A percentile compares a stretch with the other conserved stretches of the same genome.
These are phyloP conservation scores for Flaveria sonorensis DNA, from an alignment of 129 eudicot species.

Conservation along the genomic window DNA sequence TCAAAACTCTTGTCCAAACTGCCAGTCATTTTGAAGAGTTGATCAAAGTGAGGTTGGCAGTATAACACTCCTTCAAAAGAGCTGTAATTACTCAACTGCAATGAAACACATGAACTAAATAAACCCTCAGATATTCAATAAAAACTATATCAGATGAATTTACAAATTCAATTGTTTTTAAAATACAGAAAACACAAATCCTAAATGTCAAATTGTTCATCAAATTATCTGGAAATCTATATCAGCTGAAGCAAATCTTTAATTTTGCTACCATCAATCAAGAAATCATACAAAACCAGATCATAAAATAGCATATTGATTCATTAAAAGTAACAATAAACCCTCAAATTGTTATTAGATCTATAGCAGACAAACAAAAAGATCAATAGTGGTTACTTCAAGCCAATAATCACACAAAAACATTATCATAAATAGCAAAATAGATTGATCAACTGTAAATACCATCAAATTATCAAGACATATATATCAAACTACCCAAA, in stretches of 20 bases:
- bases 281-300: conserved; percentile 12
- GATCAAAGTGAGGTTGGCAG: conserved; percentile 79
- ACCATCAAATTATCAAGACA: conserved; percentile 1
- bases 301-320: conserved; percentile 7
- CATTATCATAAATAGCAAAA: conserved; percentile 20
- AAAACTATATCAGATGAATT: not conserved
- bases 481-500: not conserved
- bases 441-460: not conserved
- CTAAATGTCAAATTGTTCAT: not conserved
- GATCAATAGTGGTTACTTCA: conserved; percentile 12
- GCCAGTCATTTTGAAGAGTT: conserved; percentile 77
- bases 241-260: not conserved
- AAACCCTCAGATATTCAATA: not conserved
- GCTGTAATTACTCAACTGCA: conserved; percentile 69
- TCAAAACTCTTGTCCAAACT: conserved; percentile 80
- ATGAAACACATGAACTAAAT: conserved; percentile 14
- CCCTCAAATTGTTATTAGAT: not conserved
- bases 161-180: not conserved
- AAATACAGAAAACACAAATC: not conserved
- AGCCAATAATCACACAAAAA: conserved; percentile 18
- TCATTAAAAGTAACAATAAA: not conserved
- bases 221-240: not conserved
- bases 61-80: conserved; percentile 82
- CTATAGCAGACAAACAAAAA: not conserved
- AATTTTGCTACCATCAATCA: not conserved